Evolutionary conservation across 805 yeast genomes (phyloP), one percentile per base, ranked within the genome.

Genomic region (Citeromyces matritensis): DNA sequence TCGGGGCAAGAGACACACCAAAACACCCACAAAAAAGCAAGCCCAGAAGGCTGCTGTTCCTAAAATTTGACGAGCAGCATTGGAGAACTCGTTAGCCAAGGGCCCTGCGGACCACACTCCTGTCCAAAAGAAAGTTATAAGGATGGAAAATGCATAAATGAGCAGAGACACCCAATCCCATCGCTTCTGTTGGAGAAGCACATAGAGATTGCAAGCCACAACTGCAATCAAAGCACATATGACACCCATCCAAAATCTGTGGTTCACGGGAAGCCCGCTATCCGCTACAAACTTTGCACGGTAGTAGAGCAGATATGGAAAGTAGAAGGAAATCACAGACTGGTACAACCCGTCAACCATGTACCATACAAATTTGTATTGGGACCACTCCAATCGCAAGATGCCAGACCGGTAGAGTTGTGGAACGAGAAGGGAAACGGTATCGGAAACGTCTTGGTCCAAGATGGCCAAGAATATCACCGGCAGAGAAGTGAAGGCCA

Each of bases 401-500:
- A 80, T 74, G 24, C 91, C 91, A 2, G 69, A 51, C 30, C 73
- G 60, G 51, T 79, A 80, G 23, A 80, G 57, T 42, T 77, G 77
- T 1, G 93, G 93, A 13, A 72, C 78, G 28, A 71, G 57, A 38
- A 80, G 51, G 3, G 82, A 69, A 9, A 76, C 72, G 32, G 62
- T 58, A 42, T 72, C 83, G 14, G 69, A 58, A 17, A 80, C 79
- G 51, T 80, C 91, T 48, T 80, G 88, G 49, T 80, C 93, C 28
- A 78, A 54, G 21, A 75, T 63, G 11, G 80, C 91, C 49, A 80
- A 53, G 39, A 75, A 63, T 30, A 80, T 77, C 29, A 80, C 80
- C 4, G 93, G 88, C 35, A 79, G 52, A 6, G 91, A 79, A 1
- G 91, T 80, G 45, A 80, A 80, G 4, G 84, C 83, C 58, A 81